Evolutionary conservation across 305 asterid species (phyloP).

Genomic region (Fraxinus baroniana): DNA sequence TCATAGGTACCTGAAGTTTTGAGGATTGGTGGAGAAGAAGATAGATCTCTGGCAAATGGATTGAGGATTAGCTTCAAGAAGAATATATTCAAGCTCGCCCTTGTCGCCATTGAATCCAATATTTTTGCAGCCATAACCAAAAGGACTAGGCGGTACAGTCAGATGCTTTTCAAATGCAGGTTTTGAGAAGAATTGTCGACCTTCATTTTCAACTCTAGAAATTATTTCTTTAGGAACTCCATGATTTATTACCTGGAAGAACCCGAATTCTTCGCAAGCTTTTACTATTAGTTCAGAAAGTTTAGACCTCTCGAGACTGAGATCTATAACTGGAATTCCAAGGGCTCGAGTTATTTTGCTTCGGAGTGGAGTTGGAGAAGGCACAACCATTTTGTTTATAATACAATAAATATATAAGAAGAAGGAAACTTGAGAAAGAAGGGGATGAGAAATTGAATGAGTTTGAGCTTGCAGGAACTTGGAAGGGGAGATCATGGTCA

Average conservation of each 20-base stretch:
- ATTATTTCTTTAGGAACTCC: conserved; percentile 42
- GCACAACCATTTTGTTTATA: conserved; percentile 22
- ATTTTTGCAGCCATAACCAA: conserved; percentile 67
- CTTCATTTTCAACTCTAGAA: conserved; percentile 38
- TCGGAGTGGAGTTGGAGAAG: conserved; percentile 34
- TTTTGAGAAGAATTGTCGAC: conserved; percentile 40
- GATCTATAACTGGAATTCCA: conserved; percentile 53
- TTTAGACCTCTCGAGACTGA: conserved; percentile 33
- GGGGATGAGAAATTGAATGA: conserved; percentile 5
- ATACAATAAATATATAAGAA: neutral
- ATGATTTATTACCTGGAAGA: conserved; percentile 59
- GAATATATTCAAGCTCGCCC: conserved; percentile 64
- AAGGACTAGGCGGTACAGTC: conserved; percentile 51
- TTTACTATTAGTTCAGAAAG: conserved; percentile 32
- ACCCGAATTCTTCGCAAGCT: conserved; percentile 62
- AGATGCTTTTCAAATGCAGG: conserved; percentile 42
- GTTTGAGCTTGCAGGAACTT: neutral
- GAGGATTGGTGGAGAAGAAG: conserved; percentile 39
- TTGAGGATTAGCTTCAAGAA: conserved; percentile 46
- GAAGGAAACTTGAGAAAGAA: neutral
- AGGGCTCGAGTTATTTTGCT: conserved; percentile 36
- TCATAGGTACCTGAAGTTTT: conserved; percentile 42
- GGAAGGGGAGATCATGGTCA: conserved; percentile 16
- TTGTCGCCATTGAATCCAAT: conserved; percentile 68
- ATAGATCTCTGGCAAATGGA: conserved; percentile 36